phyloP scores from a whole-genome alignment of 192 early-diverging fungal species.

The Pecoramyces ruminantium region DNA sequence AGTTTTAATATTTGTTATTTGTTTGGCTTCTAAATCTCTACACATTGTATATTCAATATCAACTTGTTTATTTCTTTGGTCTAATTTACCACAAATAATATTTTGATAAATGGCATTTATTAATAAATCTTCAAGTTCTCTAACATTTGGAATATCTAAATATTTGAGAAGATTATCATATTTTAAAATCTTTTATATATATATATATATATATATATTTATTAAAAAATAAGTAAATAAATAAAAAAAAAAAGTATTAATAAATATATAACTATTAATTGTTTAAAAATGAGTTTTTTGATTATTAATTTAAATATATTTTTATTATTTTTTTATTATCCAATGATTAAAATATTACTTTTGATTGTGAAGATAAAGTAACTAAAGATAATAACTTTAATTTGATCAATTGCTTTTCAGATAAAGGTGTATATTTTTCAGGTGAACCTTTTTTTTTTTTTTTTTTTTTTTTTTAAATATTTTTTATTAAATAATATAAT shows the following conservation, averaged over 20 bases:
- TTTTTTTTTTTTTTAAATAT: no score
- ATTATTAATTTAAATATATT: no score
- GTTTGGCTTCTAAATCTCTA: constrained; percentile 50
- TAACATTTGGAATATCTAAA: constrained; percentile 56
- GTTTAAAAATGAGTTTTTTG: no score
- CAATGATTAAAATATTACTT: no score
- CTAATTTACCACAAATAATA: constrained; percentile 60
- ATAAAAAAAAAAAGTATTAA: no score
- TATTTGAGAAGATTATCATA: constrained; percentile 44
- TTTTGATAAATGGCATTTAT: constrained; percentile 73
- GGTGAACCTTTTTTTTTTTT: not conserved
- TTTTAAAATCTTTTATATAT: constrained; percentile 34
- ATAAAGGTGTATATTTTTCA: constrained; percentile 27
- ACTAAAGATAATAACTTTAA: constrained; percentile 65
- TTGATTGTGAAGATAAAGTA: constrained; percentile 37
- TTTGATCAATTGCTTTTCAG: constrained; percentile 27
- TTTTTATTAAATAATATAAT: no score
- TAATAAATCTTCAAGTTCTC: constrained; percentile 73
- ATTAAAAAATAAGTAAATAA: no score
- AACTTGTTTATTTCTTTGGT: constrained; percentile 55
- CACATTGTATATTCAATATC: constrained; percentile 73
- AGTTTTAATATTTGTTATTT: constrained; percentile 8
- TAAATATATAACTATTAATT: no score
- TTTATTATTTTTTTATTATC: no score
- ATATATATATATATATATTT: no score